Conservation (phyloP, 345 rosid genomes). For the Populus ilicifolia region DNA sequence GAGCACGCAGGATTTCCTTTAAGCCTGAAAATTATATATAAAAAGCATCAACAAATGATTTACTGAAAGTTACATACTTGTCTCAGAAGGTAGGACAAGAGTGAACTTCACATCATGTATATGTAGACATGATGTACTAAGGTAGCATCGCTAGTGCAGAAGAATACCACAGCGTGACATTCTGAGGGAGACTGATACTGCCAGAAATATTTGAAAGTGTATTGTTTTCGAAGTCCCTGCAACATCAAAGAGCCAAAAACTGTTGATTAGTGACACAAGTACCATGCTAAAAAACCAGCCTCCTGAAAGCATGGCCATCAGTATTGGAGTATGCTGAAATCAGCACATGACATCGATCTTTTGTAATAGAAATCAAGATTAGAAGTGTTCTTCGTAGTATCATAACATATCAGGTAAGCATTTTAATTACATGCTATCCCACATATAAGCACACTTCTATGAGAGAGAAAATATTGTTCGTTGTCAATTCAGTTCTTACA, state of each 20-base stretch:
- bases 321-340: not conserved
- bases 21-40: constrained; percentile 60
- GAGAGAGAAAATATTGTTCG: not conserved
- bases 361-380: not conserved
- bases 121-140: constrained; percentile 1
- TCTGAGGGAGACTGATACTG: constrained; percentile 53
- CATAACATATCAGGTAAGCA: not conserved
- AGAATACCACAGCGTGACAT: constrained; percentile 73
- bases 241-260: constrained; percentile 13
- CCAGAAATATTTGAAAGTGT: constrained; percentile 51
- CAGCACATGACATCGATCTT: constrained; percentile 1
- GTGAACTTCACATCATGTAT: not conserved
- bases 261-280: constrained; percentile 9
- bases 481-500: constrained; percentile 50
- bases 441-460: not conserved
- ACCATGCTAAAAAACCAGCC: not conserved
- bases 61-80: not conserved
- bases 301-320: not conserved
- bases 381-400: not conserved
- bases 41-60: not conserved
- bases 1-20: constrained; percentile 75
- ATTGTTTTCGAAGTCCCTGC: constrained; percentile 86
- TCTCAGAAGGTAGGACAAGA: too few relatives aligned
- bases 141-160: constrained; percentile 23
- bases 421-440: not conserved